phyloP scores from a whole-genome alignment of 2,329 filamentous ascomycete species.

The Westerdykella sp. region DNA sequence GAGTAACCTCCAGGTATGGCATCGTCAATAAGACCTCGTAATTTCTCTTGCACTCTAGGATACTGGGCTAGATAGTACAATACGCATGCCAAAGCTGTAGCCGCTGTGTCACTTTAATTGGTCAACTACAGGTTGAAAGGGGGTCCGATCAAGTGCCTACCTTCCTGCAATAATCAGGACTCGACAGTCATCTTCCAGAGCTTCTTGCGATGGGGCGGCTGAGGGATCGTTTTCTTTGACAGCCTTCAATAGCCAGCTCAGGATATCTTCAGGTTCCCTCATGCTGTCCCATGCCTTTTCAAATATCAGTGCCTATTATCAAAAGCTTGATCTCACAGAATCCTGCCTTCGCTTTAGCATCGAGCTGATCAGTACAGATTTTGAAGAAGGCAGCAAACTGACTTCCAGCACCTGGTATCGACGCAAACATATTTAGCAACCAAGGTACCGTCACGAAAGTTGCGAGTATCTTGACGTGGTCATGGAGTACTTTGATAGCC shows the following conservation, averaged over 20 bases:
- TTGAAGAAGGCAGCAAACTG: slow-evolving; percentile 26
- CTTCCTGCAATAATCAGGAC: slow-evolving; percentile 31
- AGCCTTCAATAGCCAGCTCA: slow-evolving; percentile 39
- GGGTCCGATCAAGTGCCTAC: too few relatives aligned
- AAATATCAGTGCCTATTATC: slow-evolving; percentile 6
- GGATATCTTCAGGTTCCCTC: slow-evolving; percentile 31
- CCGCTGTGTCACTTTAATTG: slow-evolving; percentile 32
- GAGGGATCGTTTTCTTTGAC: slow-evolving; percentile 33
- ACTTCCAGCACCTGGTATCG: slow-evolving; percentile 25
- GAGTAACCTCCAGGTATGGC: slow-evolving; percentile 13
- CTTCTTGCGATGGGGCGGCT: slow-evolving; percentile 25
- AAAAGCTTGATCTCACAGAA: slow-evolving; percentile 3
- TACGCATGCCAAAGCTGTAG: slow-evolving; percentile 21
- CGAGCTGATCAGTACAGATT: slow-evolving; percentile 24
- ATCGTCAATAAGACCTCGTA: slow-evolving; percentile 13
- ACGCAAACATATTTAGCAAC: slow-evolving; percentile 27
- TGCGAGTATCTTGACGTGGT: slow-evolving; percentile 31
- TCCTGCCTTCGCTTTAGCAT: slow-evolving; percentile 28
- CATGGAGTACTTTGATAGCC: slow-evolving; percentile 34
- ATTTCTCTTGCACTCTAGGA: slow-evolving; percentile 21
- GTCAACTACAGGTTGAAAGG: too few relatives aligned
- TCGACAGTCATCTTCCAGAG: slow-evolving; percentile 30
- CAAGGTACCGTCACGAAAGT: slow-evolving; percentile 33
- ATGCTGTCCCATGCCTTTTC: slow-evolving; percentile 8
- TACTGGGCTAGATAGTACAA: slow-evolving; percentile 33